A percentile compares a stretch with the other conserved stretches of the same genome.
Conservation (phyloP, 768 basidiomycete genomes). For the Galerina marginata region DNA sequence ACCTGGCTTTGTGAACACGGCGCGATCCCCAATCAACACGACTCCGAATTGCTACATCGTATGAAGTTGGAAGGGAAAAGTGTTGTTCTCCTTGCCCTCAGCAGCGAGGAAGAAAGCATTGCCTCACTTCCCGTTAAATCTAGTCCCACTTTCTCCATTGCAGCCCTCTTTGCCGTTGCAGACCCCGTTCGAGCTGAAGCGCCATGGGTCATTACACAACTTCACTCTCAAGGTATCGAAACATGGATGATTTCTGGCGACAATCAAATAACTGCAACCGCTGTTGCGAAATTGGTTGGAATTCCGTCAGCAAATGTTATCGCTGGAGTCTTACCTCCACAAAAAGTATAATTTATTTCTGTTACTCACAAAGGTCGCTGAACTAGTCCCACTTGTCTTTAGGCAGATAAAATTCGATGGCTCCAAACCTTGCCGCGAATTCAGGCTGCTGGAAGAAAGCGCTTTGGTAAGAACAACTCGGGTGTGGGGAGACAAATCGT, state of each 20-base stretch:
- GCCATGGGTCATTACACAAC: constrained; percentile 49
- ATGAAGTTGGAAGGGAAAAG: constrained; percentile 78
- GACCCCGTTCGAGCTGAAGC: constrained; percentile 72
- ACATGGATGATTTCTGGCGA: constrained; percentile 90
- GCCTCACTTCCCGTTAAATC: not conserved
- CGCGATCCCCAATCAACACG: constrained; percentile 31
- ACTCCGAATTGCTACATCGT: constrained; percentile 34
- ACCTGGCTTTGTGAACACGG: constrained; percentile 62
- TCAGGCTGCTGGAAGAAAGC: constrained; percentile 10
- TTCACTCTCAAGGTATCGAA: constrained; percentile 58
- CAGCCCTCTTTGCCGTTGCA: constrained; percentile 64
- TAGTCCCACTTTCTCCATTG: constrained; percentile 27
- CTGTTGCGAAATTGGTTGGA: constrained; percentile 71
- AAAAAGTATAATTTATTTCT: constrained; percentile 55
- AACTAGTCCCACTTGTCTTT: not conserved
- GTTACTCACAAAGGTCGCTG: no score
- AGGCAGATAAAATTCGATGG: constrained; percentile 66
- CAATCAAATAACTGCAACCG: constrained; percentile 62
- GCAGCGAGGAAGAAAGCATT: no score
- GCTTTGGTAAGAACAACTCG: constrained; percentile 23
- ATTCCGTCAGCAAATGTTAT: constrained; percentile 71
- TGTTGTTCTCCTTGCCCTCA: constrained; percentile 63
- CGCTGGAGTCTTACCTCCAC: constrained; percentile 68
- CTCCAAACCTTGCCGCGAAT: constrained; percentile 41
- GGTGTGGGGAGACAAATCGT: constrained; percentile 43